Evolutionary conservation across 1,284 basidiomycete genomes (phyloP), one percentile per base, ranked within the genome.

Genomic region (Coniferiporia sulphurascens): DNA sequence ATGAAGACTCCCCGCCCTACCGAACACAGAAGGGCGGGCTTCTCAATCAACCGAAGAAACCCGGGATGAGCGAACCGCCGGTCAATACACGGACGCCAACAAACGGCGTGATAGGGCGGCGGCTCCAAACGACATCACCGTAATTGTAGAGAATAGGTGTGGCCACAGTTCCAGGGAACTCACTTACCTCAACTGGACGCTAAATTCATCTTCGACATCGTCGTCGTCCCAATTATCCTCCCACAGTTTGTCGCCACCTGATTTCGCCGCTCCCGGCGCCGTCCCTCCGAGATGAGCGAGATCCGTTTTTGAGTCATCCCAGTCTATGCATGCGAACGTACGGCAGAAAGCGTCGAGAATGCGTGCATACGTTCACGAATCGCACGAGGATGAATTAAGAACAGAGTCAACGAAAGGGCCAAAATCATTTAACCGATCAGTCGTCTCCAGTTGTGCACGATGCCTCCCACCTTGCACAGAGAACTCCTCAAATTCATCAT

Each of bases 221-320:
- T 99, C 96, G 69, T 99, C 96, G 69, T 99, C 96, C 96, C 96
- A 99, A 72, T 98, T 98, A 69, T 98, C 96, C 78, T 98, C 95
- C 96, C 96, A 99, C 35, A 98, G 78, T 70, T 95, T 91, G 72
- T 91, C 84, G 10, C 86, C 86, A 44, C 83, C 84, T 22, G 86
- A 85, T 69, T 85, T 87, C 10, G 88, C 86, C 21, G 78, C 83
- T 3, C 86, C 88, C 2, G 87, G 87, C 19, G 83, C 80, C 12
- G 81, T 77, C n/a, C 86, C 86, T 56, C 80, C 82, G 48, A 92
- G 73, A 70, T 92, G 88, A 6, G 87, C 86, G 27, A 93, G 73
- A 69, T 91, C 86, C 3, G 91, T 92, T 65, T 91, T 80, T 0
- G 87, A 84, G 67, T 93, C 89, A 59, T 92, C 86, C 91, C 92